Evolutionary conservation across 257 asterid genomes (phyloP).

Genomic region (Fraxinus anomala): DNA sequence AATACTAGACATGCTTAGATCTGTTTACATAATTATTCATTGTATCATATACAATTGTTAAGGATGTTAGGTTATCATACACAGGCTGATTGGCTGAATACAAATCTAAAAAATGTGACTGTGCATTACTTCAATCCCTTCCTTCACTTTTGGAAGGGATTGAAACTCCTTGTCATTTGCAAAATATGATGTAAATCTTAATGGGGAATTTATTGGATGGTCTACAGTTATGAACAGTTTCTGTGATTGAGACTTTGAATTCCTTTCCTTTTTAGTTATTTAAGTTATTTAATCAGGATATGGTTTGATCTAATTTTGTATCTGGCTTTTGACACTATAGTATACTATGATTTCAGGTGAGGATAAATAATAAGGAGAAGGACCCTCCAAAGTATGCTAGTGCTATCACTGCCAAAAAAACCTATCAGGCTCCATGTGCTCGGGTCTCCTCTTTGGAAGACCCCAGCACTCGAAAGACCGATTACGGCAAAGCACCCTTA

Average conservation of each 20-base stretch:
- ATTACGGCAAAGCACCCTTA: slow-evolving; percentile 42
- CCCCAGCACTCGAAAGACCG: slow-evolving; percentile 50
- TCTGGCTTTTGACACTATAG: not conserved
- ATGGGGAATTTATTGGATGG: not conserved
- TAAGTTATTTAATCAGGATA: not conserved
- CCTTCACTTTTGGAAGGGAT: not conserved
- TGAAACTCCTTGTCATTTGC: slow-evolving; percentile 3
- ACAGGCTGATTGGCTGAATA: slow-evolving; percentile 19
- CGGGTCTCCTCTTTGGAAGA: slow-evolving; percentile 69
- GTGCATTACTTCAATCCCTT: not conserved
- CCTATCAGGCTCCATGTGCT: slow-evolving; percentile 65
- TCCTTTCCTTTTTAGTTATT: not conserved
- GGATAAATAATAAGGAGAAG: slow-evolving; percentile 33
- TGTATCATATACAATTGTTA: slow-evolving; percentile 7
- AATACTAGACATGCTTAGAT: not conserved
- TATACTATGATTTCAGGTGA: slow-evolving; percentile 41
- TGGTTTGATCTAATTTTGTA: not conserved
- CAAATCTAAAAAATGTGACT: not conserved
- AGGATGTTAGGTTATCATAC: not conserved
- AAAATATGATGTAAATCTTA: not conserved
- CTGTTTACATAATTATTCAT: not conserved
- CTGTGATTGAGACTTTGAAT: not conserved
- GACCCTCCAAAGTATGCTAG: slow-evolving; percentile 38
- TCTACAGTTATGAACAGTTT: not conserved
- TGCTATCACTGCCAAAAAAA: slow-evolving; percentile 38